A percentile compares a stretch with the other conserved stretches of the same genome.
phyloP scores from a whole-genome alignment of 768 basidiomycete species.

The Lepiota brunneoincarnata region DNA sequence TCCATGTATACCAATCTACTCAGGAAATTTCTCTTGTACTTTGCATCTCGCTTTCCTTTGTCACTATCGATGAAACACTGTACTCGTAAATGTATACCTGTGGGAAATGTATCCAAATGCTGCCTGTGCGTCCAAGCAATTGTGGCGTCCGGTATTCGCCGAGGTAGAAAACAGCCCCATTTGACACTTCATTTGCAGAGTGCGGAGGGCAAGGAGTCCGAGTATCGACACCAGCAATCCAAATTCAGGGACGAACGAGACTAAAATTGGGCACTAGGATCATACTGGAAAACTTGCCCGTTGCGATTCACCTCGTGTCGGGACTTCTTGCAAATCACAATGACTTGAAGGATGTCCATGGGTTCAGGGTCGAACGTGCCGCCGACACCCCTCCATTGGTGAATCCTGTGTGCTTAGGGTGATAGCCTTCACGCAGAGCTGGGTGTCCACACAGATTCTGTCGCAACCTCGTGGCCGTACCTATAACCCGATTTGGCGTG shows the following conservation, averaged over 20 bases:
- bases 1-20: background rate
- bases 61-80: background rate
- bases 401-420: background rate
- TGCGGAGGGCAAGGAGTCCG: background rate
- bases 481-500: slow-evolving; percentile 20
- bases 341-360: no score
- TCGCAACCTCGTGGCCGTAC: slow-evolving; percentile 34
- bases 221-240: background rate
- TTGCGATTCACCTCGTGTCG: slow-evolving; percentile 17
- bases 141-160: no score
- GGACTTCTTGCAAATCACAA: slow-evolving; percentile 29
- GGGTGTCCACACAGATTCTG: slow-evolving; percentile 20
- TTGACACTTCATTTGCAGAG: no score
- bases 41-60: background rate
- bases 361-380: background rate
- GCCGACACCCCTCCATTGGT: background rate
- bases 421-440: background rate
- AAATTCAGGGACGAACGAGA: background rate
- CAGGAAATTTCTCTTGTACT: background rate
- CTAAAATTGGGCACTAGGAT: background rate
- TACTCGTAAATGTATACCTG: slow-evolving; percentile 2
- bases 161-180: no score
- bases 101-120: background rate
- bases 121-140: no score
- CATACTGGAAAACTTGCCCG: background rate